A percentile compares a stretch with the other conserved stretches of the same genome.
Conservation (phyloP, 306 rosid species). For the Corylus americana region DNA sequence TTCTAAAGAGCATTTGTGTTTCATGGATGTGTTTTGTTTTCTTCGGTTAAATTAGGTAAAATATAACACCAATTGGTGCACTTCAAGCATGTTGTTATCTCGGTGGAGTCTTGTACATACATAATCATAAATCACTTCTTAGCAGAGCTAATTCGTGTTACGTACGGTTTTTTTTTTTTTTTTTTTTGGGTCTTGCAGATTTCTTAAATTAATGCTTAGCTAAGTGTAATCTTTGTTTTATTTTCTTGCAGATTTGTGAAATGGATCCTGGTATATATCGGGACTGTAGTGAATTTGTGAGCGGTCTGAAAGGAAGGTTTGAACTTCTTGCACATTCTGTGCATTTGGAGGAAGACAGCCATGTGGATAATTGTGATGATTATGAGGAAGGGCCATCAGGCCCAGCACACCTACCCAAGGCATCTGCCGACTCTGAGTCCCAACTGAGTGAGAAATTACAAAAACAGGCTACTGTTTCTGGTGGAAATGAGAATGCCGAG, state of each 20-base stretch:
- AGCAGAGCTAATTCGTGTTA: not conserved
- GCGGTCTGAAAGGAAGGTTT: constrained; percentile 67
- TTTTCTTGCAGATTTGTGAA: constrained; percentile 58
- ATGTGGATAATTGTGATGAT: constrained; percentile 69
- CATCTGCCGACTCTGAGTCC: constrained; percentile 43
- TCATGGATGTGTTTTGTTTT: not conserved
- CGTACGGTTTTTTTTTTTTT: not conserved
- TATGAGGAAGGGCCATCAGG: constrained; percentile 46
- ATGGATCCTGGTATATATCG: constrained; percentile 84
- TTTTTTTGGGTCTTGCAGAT: constrained; percentile 27
- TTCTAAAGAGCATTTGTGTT: not conserved
- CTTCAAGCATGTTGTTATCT: constrained; percentile 5
- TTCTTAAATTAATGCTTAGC: constrained; percentile 44
- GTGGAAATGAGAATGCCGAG: constrained; percentile 28
- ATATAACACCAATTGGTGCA: not conserved
- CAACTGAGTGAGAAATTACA: constrained; percentile 62
- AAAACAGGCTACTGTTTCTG: constrained; percentile 58
- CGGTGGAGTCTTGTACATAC: not conserved
- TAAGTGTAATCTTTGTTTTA: not conserved
- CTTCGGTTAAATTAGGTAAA: not conserved
- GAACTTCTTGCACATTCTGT: constrained; percentile 86
- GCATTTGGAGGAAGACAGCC: constrained; percentile 71
- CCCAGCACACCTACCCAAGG: constrained; percentile 31
- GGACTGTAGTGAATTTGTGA: constrained; percentile 71
- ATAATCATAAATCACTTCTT: not conserved